Evolutionary conservation across 208 protist species (phyloP).

Genomic region (Trypanosoma cruzi): DNA sequence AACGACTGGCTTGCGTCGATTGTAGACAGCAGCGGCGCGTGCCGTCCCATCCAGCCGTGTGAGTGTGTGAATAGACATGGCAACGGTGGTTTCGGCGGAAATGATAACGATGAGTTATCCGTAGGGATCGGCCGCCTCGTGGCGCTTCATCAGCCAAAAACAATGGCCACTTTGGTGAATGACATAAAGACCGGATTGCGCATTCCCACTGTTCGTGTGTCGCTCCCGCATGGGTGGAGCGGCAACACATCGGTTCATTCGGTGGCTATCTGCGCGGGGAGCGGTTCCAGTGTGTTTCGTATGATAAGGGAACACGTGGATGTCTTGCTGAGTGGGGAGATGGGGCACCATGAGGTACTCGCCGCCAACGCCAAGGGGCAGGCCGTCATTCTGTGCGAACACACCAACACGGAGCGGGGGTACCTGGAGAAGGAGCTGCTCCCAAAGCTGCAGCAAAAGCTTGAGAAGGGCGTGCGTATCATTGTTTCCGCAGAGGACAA

Average conservation of each 20-base stretch:
- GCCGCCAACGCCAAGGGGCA: constrained; percentile 71
- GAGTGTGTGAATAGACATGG: constrained; percentile 7
- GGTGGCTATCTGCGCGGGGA: constrained; percentile 90
- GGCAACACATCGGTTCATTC: constrained; percentile 40
- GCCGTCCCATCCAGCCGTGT: constrained; percentile 51
- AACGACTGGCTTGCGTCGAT: constrained; percentile 93
- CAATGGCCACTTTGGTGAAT: constrained; percentile 50
- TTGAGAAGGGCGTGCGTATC: constrained; percentile 56
- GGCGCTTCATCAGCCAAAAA: constrained; percentile 36
- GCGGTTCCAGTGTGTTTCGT: constrained; percentile 77
- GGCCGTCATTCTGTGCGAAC: constrained; percentile 91
- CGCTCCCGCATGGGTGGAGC: constrained; percentile 56
- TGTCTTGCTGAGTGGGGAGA: constrained; percentile 88
- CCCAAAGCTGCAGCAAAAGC: constrained; percentile 37
- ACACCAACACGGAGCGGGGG: constrained; percentile 94
- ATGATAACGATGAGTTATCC: not conserved
- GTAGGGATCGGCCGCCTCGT: constrained; percentile 71
- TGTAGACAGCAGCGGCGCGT: constrained; percentile 28
- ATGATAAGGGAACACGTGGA: constrained; percentile 50
- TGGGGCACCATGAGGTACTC: constrained; percentile 95
- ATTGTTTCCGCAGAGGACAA: constrained; percentile 61
- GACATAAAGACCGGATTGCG: constrained; percentile 63
- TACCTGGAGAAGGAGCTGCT: constrained; percentile 65
- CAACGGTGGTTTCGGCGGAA: constrained; percentile 17
- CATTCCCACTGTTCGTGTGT: constrained; percentile 65